Base-by-base conservation (phyloP, 768 basidiomycete genomes). In the Termitomyces sp. region DNA sequence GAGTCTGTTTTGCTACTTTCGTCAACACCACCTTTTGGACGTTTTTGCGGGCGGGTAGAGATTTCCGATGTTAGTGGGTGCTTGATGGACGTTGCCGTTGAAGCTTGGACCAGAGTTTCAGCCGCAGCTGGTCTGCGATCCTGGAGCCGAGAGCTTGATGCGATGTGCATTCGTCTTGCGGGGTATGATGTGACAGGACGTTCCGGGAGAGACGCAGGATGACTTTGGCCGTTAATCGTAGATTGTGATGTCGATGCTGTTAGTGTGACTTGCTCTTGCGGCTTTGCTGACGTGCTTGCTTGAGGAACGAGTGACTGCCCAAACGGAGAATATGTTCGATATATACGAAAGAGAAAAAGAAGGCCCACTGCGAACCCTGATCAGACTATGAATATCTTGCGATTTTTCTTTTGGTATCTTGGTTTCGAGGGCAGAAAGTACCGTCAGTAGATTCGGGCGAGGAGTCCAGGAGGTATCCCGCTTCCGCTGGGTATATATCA, bases 351-450 rank as follows among this genome's bases (percentile, higher is more conserved):
- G 65, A 64, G 68, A 66, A 63, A 68, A 64, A 70, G 73, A 65
- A 62, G 64, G 74, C 66, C 74, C 74, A 72, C 62, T 75, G 77
- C 80, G 78, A 80, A 82, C 81, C 80, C 76, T 81, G 55, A 79
- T 75, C 58, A 80, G 72, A 54, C 65, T 66, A 67, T 74, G 70
- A 35, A 79, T 63, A 55, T 65, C 73, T 60, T 56, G 62, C 58
- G 44, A 60, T 57, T 62, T 64, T 52, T 62, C 58, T 57, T 55
- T 58, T 51, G 55, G 61, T 12, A 66, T 49, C 53, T 63, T 59
- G 34, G 62, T 59, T 64, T 70, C 66, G 32, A 74, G 54, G 22
- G 59, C 62, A 56, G 63, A 66, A 57, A 80, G 62, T 17, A 69
- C 65, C 38, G 68, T 61, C 24, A 70, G 58, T 40, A 82, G 64